phyloP scores from a whole-genome alignment of 148 eudicot species.

The Amaranthus hypochondriacus region DNA sequence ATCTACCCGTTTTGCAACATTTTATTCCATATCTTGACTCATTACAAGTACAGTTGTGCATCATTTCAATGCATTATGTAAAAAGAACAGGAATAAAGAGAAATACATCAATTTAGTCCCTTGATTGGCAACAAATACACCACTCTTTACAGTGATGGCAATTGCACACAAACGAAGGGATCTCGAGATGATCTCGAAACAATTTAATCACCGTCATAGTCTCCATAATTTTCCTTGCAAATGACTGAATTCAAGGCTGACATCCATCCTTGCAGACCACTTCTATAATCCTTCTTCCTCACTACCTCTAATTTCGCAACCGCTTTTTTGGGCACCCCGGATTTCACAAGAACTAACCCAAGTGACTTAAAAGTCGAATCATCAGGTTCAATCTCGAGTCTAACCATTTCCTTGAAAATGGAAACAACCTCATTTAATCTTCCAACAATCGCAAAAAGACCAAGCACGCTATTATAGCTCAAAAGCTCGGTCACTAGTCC shows the following conservation, averaged over 20 bases:
- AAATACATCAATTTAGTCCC: background rate
- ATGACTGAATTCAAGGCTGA: constrained; percentile 51
- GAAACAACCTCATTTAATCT: constrained; percentile 58
- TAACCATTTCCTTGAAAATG: constrained; percentile 65
- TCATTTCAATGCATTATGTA: background rate
- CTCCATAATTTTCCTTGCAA: constrained; percentile 14
- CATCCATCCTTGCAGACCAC: constrained; percentile 56
- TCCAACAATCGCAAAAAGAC: constrained; percentile 57
- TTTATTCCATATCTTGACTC: background rate
- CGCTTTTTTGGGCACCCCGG: constrained; percentile 61
- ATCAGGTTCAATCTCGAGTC: constrained; percentile 51
- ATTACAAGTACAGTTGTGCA: constrained; percentile 7
- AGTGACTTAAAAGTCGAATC: constrained; percentile 65
- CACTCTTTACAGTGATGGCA: background rate
- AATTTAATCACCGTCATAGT: constrained; percentile 19
- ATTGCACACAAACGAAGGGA: background rate
- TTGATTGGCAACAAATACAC: background rate
- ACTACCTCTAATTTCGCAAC: constrained; percentile 50
- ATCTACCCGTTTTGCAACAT: background rate
- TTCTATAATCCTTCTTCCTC: constrained; percentile 44
- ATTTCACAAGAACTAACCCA: constrained; percentile 52
- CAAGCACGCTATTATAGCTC: constrained; percentile 77
- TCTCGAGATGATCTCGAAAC: background rate
- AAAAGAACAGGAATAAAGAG: background rate
- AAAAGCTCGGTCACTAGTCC: constrained; percentile 63